A percentile compares a stretch with the other conserved stretches of the same genome.
phyloP scores from a whole-genome alignment of 805 yeast genomes.

The Lachancea waltii region DNA sequence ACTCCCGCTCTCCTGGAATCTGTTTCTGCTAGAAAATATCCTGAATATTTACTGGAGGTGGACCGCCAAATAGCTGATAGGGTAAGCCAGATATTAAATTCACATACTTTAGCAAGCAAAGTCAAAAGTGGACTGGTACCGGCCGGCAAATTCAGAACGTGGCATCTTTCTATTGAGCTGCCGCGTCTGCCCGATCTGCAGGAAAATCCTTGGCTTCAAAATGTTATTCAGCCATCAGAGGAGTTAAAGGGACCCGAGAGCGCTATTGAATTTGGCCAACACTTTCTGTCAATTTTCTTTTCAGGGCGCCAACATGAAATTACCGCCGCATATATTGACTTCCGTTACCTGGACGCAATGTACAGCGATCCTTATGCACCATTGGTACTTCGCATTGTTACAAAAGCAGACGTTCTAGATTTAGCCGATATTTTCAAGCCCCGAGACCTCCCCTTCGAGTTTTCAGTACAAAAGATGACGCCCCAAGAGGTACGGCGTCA shows the following conservation, averaged over 20 bases:
- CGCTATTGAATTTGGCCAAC: conserved; percentile 18
- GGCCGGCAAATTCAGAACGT: conserved; percentile 15
- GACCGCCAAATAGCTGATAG: conserved; percentile 12
- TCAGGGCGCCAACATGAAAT: conserved; percentile 16
- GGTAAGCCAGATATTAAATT: conserved; percentile 15
- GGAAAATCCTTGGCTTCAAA: conserved; percentile 29
- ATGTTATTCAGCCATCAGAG: conserved; percentile 22
- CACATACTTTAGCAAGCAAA: conserved; percentile 27
- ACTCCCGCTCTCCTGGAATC: conserved; percentile 34
- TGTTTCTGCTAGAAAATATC: conserved; percentile 12
- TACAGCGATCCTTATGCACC: conserved; percentile 64
- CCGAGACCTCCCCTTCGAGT: conserved; percentile 23
- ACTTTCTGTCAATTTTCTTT: conserved; percentile 21
- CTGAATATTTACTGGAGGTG: conserved; percentile 25
- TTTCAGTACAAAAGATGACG: conserved; percentile 12
- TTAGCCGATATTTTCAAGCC: conserved; percentile 25
- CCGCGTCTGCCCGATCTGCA: conserved; percentile 15
- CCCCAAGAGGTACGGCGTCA: conserved; percentile 36
- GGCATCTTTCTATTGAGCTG: conserved; percentile 24
- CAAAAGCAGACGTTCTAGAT: conserved; percentile 22
- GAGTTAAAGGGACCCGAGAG: conserved; percentile 18
- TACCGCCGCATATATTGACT: conserved; percentile 17
- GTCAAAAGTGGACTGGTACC: conserved; percentile 19
- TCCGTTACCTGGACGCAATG: conserved; percentile 37
- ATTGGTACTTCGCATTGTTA: conserved; percentile 54